Conservation (phyloP, 2,329 filamentous ascomycete species). For the Botryotinia calthae region DNA sequence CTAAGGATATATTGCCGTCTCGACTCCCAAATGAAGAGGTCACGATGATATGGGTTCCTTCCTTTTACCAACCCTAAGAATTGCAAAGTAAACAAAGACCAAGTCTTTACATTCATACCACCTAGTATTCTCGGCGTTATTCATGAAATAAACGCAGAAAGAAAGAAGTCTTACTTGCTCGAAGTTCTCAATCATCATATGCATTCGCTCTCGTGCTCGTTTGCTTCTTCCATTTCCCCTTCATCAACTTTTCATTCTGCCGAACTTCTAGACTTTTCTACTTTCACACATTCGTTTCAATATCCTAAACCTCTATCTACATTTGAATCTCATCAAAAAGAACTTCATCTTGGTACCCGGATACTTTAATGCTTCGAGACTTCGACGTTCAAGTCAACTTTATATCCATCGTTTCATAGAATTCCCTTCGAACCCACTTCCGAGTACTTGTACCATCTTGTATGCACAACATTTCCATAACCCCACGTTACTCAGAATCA, state of each 20-base stretch:
- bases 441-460: slow-evolving; percentile 9
- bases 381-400: not conserved
- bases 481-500: slow-evolving; percentile 16
- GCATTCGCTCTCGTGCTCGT: slow-evolving; percentile 4
- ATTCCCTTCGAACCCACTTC: not conserved
- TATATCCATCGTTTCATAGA: not conserved
- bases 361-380: not conserved
- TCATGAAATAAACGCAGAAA: slow-evolving; percentile 11
- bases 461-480: slow-evolving; percentile 10
- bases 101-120: not conserved
- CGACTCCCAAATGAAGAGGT: not conserved
- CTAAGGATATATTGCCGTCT: not conserved
- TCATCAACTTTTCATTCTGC: not conserved
- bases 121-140: slow-evolving; percentile 1
- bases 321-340: not conserved
- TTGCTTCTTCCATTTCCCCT: slow-evolving; percentile 1
- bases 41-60: slow-evolving; percentile 1
- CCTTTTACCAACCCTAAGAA: not conserved
- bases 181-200: not conserved
- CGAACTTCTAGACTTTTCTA: not conserved
- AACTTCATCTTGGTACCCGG: not conserved
- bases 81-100: not conserved
- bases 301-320: not conserved
- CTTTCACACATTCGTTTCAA: not conserved
- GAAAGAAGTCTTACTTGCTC: slow-evolving; percentile 14